These are phyloP conservation scores for Parastagonospora avenae DNA, from an alignment of 2,329 filamentous ascomycete genomes.

Conservation along the genomic window DNA sequence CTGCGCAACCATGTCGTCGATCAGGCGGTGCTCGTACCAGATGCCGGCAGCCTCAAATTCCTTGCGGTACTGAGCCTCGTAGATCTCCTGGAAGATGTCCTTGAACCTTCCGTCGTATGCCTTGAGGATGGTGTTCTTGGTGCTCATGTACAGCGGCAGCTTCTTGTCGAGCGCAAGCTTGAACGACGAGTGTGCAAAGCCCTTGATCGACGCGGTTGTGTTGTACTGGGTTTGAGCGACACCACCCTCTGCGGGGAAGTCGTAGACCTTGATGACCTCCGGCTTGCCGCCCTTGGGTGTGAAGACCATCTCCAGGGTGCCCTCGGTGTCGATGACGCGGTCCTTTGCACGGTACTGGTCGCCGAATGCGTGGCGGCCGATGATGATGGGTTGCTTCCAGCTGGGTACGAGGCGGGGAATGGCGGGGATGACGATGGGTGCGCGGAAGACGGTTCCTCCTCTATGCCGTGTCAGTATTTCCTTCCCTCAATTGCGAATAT, in stretches of 20 bases:
- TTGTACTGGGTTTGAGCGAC: constrained; percentile 98
- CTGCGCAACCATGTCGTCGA: constrained; percentile 99
- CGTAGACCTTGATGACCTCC: constrained; percentile 85
- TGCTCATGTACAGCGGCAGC: constrained; percentile 98
- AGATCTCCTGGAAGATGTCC: constrained; percentile 98
- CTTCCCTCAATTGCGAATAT: neutral
- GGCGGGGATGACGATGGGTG: constrained; percentile 93
- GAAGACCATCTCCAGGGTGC: constrained; percentile 93
- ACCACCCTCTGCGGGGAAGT: constrained; percentile 85
- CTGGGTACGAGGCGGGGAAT: constrained; percentile 93
- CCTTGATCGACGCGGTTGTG: constrained; percentile 91
- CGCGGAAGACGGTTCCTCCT: constrained; percentile 97
- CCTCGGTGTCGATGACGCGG: constrained; percentile 77
- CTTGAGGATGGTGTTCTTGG: constrained; percentile 99
- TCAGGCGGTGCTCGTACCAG: constrained; percentile 99
- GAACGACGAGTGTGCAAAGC: constrained; percentile 96
- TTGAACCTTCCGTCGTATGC: constrained; percentile 99
- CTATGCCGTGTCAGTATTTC: constrained; percentile 40
- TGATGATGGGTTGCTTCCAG: constrained; percentile 99
- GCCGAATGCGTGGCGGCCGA: constrained; percentile 96
- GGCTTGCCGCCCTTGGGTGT: constrained; percentile 81
- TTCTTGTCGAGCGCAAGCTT: constrained; percentile 88
- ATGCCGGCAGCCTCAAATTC: constrained; percentile 90
- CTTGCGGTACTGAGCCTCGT: constrained; percentile 83
- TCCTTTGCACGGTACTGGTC: constrained; percentile 99